Percentiles rank a stretch among this genome's conserved stretches.
These are phyloP conservation scores for Fusarium brevicatenulatum DNA, from an alignment of 2,329 filamentous ascomycete genomes.

Conservation along the genomic window DNA sequence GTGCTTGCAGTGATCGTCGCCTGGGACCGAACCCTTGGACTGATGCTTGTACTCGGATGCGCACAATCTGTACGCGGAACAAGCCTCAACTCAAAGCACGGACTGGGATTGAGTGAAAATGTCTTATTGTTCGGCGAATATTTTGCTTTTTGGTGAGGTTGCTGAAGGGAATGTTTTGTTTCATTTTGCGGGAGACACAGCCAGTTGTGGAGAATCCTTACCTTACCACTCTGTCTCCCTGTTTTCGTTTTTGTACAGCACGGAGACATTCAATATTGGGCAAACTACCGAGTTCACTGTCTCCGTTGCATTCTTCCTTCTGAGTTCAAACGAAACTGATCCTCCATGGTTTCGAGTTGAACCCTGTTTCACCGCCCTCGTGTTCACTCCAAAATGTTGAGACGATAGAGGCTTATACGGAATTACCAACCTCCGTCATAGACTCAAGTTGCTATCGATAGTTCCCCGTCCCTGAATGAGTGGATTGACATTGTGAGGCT, in stretches of 20 bases:
- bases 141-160: conserved; percentile 26
- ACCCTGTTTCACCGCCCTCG: conserved; percentile 10
- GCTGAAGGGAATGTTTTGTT: conserved; percentile 30
- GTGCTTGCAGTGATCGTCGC: conserved; percentile 31
- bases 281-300: background rate
- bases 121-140: background rate
- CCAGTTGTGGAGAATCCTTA: conserved; percentile 19
- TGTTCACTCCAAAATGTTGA: background rate
- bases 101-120: conserved; percentile 1
- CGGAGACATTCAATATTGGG: background rate
- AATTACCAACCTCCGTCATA: background rate
- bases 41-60: conserved; percentile 7
- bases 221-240: conserved; percentile 13
- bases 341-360: conserved; percentile 27
- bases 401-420: background rate
- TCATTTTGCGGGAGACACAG: conserved; percentile 23
- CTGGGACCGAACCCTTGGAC: conserved; percentile 24
- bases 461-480: background rate
- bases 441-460: background rate
- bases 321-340: conserved; percentile 7
- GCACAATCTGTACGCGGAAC: conserved; percentile 15
- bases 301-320: conserved; percentile 10
- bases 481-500: background rate
- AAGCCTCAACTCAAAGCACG: conserved; percentile 25
- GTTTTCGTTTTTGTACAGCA: background rate